phyloP scores from a whole-genome alignment of 345 rosid species.

The Pugionium dolabratum region DNA sequence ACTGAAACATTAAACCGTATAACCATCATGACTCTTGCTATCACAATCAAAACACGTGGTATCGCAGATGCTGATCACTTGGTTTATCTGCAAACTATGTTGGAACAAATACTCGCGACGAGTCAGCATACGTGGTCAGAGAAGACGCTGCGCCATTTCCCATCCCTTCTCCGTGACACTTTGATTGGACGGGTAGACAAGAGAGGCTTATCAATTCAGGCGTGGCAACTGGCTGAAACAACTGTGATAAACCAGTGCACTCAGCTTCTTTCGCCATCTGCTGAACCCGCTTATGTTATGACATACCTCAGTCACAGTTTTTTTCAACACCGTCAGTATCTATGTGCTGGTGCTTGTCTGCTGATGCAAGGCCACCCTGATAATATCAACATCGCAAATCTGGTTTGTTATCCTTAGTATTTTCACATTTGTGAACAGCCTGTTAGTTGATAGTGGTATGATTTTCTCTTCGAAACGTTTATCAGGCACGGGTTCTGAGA shows the following conservation, averaged over 20 bases:
- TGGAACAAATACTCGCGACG: constrained; percentile 85
- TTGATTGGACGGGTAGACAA: constrained; percentile 68
- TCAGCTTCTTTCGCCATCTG: constrained; percentile 85
- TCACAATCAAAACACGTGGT: constrained; percentile 94
- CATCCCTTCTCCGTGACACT: constrained; percentile 75
- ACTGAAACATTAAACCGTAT: constrained; percentile 93
- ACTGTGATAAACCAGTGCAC: constrained; percentile 91
- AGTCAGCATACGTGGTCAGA: constrained; percentile 98
- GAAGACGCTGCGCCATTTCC: constrained; percentile 80
- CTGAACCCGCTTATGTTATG: constrained; percentile 73
- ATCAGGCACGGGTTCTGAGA: constrained; percentile 77
- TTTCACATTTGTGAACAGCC: constrained; percentile 19
- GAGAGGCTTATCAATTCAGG: constrained; percentile 67
- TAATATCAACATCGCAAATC: constrained; percentile 77
- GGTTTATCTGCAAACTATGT: constrained; percentile 81
- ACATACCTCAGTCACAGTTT: constrained; percentile 83
- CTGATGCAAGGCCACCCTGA: constrained; percentile 94
- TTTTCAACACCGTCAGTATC: constrained; percentile 76
- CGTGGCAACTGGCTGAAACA: constrained; percentile 90
- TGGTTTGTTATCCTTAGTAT: constrained; percentile 50
- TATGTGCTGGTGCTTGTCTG: constrained; percentile 97
- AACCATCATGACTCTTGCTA: constrained; percentile 86
- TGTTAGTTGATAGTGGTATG: constrained; percentile 28
- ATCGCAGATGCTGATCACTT: constrained; percentile 96
- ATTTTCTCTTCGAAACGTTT: constrained; percentile 32